A percentile compares a stretch with the other conserved stretches of the same genome.
Conservation (phyloP, 148 eudicot genomes). For the Bassia scoparia region DNA sequence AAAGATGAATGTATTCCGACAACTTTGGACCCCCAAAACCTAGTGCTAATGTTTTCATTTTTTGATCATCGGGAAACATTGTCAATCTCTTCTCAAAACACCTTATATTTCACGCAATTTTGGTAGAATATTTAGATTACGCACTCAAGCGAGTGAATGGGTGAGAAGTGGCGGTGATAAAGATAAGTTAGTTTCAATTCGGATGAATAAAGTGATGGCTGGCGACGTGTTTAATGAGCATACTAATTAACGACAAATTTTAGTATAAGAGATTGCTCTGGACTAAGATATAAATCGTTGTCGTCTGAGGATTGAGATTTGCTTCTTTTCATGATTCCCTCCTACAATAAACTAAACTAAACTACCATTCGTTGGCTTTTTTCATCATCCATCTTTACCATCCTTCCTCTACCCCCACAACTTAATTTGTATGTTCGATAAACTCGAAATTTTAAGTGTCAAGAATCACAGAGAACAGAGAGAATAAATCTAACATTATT, state of each 20-base stretch:
- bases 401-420: too few species aligned
- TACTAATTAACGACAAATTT: background rate
- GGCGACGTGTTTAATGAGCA: background rate
- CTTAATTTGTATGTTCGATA: too few species aligned
- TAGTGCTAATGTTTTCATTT: background rate
- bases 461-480: too few species aligned
- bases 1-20: background rate
- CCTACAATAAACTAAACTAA: too few species aligned
- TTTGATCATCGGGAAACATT: constrained; percentile 12
- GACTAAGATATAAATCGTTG: background rate
- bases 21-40: constrained; percentile 3
- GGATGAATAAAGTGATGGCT: constrained; percentile 17
- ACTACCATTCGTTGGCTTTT: too few species aligned
- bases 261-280: background rate
- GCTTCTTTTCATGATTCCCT: background rate
- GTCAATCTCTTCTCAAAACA: constrained; percentile 5
- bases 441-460: too few species aligned
- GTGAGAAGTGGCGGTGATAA: constrained; percentile 25
- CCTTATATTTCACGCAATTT: constrained; percentile 5
- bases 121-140: background rate
- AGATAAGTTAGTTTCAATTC: background rate
- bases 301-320: constrained; percentile 21
- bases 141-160: constrained; percentile 13
- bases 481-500: too few species aligned
- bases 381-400: too few species aligned